Base-by-base conservation (phyloP, 192 early-diverging fungal genomes). In the Dissophora ornata region DNA sequence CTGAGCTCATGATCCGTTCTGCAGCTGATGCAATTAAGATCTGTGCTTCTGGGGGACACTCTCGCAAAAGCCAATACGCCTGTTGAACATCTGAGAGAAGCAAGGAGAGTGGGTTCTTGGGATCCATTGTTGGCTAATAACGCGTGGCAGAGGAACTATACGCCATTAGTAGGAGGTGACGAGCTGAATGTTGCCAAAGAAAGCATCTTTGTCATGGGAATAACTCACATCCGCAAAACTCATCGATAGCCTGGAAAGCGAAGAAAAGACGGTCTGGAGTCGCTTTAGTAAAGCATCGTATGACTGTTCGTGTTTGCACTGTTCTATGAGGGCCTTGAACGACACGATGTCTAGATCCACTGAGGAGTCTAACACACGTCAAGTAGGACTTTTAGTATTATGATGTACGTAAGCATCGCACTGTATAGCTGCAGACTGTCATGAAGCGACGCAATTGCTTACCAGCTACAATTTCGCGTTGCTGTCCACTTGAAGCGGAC, bases 1-100 rank as follows among this genome's bases (percentile, higher is more conserved):
- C 71, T n/a, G 71, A 75, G 71, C 57, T 75, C 71, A 75, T 75
- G 13, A 75, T 75, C 26, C 71, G 55, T 11, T 75, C 71, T 19
- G 71, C 62, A 12, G 71, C 62, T 18, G 71, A 53, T 0, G 71
- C 71, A 30, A 75, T 67, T n/a, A 75, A 25, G 11, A 53, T 38
- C n/a, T 75, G 62, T 6, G 63, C 71, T n/a, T 75, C 71, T 7
- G 56, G 62, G 1, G 71, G 71, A 28, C 71, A 67, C 16, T 75
- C 71, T 0, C 71, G 61, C 28, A 75, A 25, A 9, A 75, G 45
- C 71, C 71, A 75, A 25, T 75, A 75, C 0, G 71, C 71, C 36
- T 75, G 71, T 26, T 75, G 71, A 0, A 75, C 71, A 62, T 75
- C 71, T 19, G 71, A 75, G 3, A 75, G 42, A n/a, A 64, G 57